phyloP scores from a whole-genome alignment of 805 yeast species.

The Suhomyces tanzawaensis region DNA sequence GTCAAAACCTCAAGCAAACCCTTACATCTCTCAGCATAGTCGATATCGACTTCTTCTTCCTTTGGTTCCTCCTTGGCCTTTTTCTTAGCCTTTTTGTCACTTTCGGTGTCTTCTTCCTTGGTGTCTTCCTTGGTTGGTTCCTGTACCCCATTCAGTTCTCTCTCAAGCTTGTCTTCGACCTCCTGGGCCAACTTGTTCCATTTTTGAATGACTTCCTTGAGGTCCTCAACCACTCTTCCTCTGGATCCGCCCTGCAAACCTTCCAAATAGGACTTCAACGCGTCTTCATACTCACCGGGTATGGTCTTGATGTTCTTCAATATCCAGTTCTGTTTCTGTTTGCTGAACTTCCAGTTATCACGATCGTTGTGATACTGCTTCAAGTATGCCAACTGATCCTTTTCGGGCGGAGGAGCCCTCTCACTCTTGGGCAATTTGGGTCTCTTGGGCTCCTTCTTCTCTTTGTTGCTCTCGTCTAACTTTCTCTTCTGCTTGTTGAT shows the following conservation, averaged over 20 bases:
- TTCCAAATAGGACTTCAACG: conserved; percentile 50
- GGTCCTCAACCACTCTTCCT: conserved; percentile 50
- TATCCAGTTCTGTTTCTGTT: conserved; percentile 86
- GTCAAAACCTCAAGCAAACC: conserved; percentile 30
- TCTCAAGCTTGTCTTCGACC: conserved; percentile 40
- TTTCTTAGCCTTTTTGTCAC: conserved; percentile 4
- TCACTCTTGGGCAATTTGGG: conserved; percentile 65
- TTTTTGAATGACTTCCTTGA: conserved; percentile 43
- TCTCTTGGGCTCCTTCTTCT: conserved; percentile 66
- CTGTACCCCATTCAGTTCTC: conserved; percentile 29
- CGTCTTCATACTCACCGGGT: conserved; percentile 51
- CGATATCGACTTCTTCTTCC: conserved; percentile 29
- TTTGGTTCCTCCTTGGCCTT: conserved; percentile 11
- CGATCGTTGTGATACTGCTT: conserved; percentile 55
- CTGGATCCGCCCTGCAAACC: conserved; percentile 72
- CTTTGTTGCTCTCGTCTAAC: conserved; percentile 17
- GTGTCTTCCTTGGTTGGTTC: conserved; percentile 16
- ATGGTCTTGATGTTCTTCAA: conserved; percentile 56
- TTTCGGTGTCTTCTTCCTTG: conserved; percentile 18
- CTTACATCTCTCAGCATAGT: conserved; percentile 43
- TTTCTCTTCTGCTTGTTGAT: conserved; percentile 33
- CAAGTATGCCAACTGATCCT: conserved; percentile 68
- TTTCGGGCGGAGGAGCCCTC: conserved; percentile 70
- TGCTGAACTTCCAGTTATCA: conserved; percentile 77
- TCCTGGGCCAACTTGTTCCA: conserved; percentile 57